phyloP scores from a whole-genome alignment of 2,329 filamentous ascomycete species.

The Penicillium sclerotigenum region DNA sequence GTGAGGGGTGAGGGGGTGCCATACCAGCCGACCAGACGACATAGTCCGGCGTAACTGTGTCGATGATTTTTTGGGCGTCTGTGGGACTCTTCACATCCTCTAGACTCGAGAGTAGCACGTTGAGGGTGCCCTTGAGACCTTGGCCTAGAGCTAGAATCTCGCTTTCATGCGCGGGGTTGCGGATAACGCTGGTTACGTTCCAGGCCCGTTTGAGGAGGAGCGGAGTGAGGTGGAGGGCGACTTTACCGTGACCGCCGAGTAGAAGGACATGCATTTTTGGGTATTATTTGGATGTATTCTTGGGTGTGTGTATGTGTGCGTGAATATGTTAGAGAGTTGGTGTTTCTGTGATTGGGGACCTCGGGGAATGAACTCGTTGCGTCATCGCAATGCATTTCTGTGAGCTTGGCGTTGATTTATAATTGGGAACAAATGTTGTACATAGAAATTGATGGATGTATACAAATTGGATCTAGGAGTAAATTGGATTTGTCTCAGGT shows the following conservation, averaged over 20 bases:
- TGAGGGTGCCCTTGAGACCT: slow-evolving; percentile 60
- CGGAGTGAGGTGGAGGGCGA: slow-evolving; percentile 71
- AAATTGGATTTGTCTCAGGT: neutral
- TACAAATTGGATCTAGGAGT: neutral
- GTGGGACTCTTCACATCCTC: slow-evolving; percentile 65
- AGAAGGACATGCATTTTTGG: slow-evolving; percentile 58
- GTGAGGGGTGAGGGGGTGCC: slow-evolving; percentile 14
- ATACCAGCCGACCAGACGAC: slow-evolving; percentile 49
- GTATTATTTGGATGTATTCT: neutral
- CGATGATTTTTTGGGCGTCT: slow-evolving; percentile 61
- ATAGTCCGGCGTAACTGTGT: slow-evolving; percentile 43
- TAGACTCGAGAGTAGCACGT: slow-evolving; percentile 67
- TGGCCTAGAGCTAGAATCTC: slow-evolving; percentile 61
- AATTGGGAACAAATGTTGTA: neutral
- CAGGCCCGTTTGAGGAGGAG: slow-evolving; percentile 71
- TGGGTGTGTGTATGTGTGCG: neutral
- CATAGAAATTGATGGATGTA: neutral
- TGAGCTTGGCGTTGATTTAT: slow-evolving; percentile 1
- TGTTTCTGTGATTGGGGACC: neutral
- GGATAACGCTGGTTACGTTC: slow-evolving; percentile 75
- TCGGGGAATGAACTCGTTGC: neutral
- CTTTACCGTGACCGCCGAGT: slow-evolving; percentile 77
- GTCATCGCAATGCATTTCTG: neutral
- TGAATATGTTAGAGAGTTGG: neutral
- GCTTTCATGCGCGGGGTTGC: slow-evolving; percentile 64